Conservation (phyloP, 2,329 filamentous ascomycete species). For the Zymoseptoria pseudotritici region DNA sequence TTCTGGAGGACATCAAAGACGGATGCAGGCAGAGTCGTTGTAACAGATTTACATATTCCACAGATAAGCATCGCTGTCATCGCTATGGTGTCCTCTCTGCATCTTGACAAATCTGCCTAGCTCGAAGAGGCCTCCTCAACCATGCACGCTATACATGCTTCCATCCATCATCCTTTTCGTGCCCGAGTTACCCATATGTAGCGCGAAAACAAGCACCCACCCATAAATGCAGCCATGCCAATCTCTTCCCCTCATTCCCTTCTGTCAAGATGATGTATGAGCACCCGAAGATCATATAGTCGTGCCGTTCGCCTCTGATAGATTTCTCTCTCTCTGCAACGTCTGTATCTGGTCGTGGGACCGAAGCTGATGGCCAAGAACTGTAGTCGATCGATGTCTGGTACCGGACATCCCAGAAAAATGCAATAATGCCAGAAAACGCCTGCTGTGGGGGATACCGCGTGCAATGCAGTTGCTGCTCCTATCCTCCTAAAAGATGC, state of each 20-base stretch:
- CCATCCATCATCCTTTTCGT: background rate
- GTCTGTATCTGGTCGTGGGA: no score
- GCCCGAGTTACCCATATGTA: background rate
- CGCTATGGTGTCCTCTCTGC: no score
- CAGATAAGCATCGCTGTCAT: background rate
- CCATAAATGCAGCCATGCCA: background rate
- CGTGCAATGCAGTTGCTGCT: background rate
- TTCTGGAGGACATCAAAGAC: background rate
- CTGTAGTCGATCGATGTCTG: background rate
- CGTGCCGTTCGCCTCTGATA: no score
- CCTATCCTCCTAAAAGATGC: conserved; percentile 20
- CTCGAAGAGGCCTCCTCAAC: background rate
- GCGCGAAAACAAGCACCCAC: no score
- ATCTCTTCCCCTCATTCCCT: no score
- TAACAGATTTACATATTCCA: background rate
- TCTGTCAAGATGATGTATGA: no score
- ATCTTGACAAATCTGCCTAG: background rate
- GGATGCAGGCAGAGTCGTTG: background rate
- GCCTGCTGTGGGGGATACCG: background rate
- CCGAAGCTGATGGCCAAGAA: no score
- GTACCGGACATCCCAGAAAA: background rate
- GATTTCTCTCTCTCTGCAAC: background rate
- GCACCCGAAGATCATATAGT: no score
- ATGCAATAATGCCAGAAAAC: background rate
- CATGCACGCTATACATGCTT: background rate